Base-by-base conservation (phyloP, 192 early-diverging fungal species). In the Coemansia sp. region DNA sequence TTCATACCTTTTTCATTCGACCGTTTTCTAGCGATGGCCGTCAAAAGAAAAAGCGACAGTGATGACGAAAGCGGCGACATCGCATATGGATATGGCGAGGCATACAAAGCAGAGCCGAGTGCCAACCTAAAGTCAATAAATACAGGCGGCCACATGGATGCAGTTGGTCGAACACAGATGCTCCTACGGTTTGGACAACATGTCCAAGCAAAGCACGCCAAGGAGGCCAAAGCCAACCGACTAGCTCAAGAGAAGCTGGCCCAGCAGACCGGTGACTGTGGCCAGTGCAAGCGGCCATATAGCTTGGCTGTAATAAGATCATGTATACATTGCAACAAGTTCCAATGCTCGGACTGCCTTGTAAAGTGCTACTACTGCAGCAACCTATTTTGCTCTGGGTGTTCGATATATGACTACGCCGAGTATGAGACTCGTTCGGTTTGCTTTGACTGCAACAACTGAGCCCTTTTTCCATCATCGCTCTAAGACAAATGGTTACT, bases 401-500 rank as follows among this genome's bases (percentile, higher is more conserved):
- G 75, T 53, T 64, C 64, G 5, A 67, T 59, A 4, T 55, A 54
- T n/a, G 72, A 74, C 60, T 74, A 74, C 29, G 35, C 55, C 15
- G 53, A 55, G 30, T 55, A 62, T 25, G 72, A 74, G 20, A 74
- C 64, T 0, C 72, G 56, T n/a, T 46, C 64, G 5, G 64, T 67
- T 0, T 74, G 72, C 49, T 52, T 74, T 20, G 72, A 74, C 32
- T 74, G 72, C 56, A 74, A 33, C 28, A 44, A 27, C 45, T 64
- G 34, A 48, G 10, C 25, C 19, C 24, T 39, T 19, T n/a, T n/a
- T n/a, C n/a, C n/a, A n/a, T n/a, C n/a, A n/a, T n/a, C n/a, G n/a
- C n/a, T n/a, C n/a, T n/a, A n/a, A n/a, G n/a, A n/a, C n/a, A n/a
- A n/a, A n/a, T n/a, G n/a, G n/a, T n/a, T n/a, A n/a, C n/a, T n/a